phyloP scores from a whole-genome alignment of 306 rosid genomes.

The Lathyrus sativus region DNA sequence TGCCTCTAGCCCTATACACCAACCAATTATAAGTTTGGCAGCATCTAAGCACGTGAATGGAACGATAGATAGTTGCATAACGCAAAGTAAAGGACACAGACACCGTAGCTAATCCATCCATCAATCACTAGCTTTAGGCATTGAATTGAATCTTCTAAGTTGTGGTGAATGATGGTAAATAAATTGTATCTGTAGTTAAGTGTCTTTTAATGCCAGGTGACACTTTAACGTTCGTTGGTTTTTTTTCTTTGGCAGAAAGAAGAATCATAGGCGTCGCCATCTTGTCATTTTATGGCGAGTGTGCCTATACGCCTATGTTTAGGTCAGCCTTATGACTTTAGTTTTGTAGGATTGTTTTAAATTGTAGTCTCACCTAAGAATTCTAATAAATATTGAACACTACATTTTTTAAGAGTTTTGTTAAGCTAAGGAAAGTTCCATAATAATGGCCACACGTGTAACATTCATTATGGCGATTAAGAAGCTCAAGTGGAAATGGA shows the following conservation, averaged over 20 bases:
- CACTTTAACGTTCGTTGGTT: slow-evolving; percentile 6
- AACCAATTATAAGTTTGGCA: slow-evolving; percentile 16
- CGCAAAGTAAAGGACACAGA: slow-evolving; percentile 27
- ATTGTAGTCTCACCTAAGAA: no score
- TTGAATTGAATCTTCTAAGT: slow-evolving; percentile 34
- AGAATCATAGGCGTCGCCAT: not conserved
- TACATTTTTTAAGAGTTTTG: no score
- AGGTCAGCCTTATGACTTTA: not conserved
- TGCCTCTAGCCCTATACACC: slow-evolving; percentile 1
- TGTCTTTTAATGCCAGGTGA: slow-evolving; percentile 19
- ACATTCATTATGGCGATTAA: no score
- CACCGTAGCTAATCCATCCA: slow-evolving; percentile 30
- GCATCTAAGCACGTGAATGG: slow-evolving; percentile 21
- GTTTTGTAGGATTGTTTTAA: no score
- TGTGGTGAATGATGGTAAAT: slow-evolving; percentile 22
- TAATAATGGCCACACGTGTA: no score
- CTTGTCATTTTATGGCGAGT: not conserved
- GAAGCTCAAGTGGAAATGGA: no score
- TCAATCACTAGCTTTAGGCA: slow-evolving; percentile 40
- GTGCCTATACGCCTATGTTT: not conserved
- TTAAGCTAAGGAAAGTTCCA: no score
- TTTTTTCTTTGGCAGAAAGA: not conserved
- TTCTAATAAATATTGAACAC: no score
- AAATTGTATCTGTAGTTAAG: slow-evolving; percentile 20
- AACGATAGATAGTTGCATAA: slow-evolving; percentile 24